Evolutionary conservation across 768 basidiomycete species (phyloP).

Genomic region (Omphalotus guepiniiformis): DNA sequence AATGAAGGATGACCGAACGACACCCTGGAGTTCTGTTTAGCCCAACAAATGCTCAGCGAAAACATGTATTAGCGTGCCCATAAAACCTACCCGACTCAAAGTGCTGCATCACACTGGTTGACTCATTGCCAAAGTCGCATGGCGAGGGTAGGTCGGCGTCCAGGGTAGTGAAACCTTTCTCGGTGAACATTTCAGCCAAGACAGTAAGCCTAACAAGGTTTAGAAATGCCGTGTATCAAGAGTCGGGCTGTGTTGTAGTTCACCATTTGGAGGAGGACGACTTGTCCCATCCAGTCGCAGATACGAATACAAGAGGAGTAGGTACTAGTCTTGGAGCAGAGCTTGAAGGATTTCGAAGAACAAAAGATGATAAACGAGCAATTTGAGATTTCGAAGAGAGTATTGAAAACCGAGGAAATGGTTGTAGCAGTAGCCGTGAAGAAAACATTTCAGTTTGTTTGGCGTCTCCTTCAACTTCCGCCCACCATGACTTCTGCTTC

Average conservation of each 20-base stretch:
- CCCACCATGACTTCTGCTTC: conserved; percentile 48
- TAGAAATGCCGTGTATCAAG: conserved; percentile 1
- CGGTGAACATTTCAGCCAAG: conserved; percentile 36
- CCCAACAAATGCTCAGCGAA: background rate
- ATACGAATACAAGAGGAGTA: conserved; percentile 51
- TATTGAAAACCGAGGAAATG: background rate
- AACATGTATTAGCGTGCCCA: background rate
- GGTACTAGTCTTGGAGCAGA: conserved; percentile 44
- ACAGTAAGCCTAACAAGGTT: conserved; percentile 26
- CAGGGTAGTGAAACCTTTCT: conserved; percentile 47
- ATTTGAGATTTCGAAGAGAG: too few relatives aligned
- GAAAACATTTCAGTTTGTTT: conserved; percentile 9
- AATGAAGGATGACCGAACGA: conserved; percentile 37
- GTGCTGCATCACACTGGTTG: conserved; percentile 30
- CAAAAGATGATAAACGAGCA: conserved; percentile 33
- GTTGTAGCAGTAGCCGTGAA: conserved; percentile 13
- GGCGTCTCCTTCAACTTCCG: conserved; percentile 9
- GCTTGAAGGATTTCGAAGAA: conserved; percentile 33
- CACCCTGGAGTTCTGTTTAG: conserved; percentile 35
- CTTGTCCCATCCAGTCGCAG: conserved; percentile 40
- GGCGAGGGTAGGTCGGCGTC: conserved; percentile 36
- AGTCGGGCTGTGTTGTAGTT: background rate
- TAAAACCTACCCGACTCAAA: conserved; percentile 35
- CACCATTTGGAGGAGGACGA: conserved; percentile 34
- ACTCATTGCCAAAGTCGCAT: conserved; percentile 15